Conservation (phyloP, 2,329 filamentous ascomycete genomes). For the Fusarium sp. region DNA sequence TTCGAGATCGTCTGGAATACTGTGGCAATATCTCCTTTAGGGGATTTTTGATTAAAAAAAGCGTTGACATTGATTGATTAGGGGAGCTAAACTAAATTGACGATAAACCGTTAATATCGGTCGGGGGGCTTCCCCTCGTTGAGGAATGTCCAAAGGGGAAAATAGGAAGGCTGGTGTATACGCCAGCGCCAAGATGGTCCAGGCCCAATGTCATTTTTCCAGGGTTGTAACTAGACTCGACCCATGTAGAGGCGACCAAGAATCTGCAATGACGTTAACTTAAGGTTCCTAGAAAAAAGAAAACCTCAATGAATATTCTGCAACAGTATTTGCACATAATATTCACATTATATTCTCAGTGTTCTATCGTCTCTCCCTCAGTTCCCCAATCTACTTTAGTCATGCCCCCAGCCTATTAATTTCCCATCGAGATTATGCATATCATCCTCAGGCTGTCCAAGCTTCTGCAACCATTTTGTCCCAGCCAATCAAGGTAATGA, state of each 20-base stretch:
- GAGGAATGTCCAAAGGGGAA: slow-evolving; percentile 20
- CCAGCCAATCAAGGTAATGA: not conserved
- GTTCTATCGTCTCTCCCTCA: not conserved
- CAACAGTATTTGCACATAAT: not conserved
- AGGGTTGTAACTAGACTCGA: not conserved
- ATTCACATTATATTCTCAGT: not conserved
- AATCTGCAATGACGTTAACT: slow-evolving; percentile 12
- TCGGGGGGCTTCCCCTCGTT: slow-evolving; percentile 14
- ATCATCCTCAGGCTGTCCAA: not conserved
- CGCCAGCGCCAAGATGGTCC: slow-evolving; percentile 14
- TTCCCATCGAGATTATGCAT: not conserved
- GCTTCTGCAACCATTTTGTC: not conserved
- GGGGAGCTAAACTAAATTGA: slow-evolving; percentile 19
- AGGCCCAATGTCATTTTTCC: not conserved
- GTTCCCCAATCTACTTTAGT: not conserved
- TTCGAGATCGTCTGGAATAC: slow-evolving; percentile 6
- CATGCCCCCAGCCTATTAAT: not conserved
- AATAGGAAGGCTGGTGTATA: slow-evolving; percentile 24
- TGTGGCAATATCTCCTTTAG: slow-evolving; percentile 2
- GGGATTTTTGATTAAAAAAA: not conserved
- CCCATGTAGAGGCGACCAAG: not conserved
- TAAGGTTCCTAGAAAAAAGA: not conserved
- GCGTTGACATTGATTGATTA: slow-evolving; percentile 6
- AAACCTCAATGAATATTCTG: not conserved
- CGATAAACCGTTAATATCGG: slow-evolving; percentile 15